Evolutionary conservation across 257 asterid species (phyloP).

Genomic region (Ocimum tenuiflorum): DNA sequence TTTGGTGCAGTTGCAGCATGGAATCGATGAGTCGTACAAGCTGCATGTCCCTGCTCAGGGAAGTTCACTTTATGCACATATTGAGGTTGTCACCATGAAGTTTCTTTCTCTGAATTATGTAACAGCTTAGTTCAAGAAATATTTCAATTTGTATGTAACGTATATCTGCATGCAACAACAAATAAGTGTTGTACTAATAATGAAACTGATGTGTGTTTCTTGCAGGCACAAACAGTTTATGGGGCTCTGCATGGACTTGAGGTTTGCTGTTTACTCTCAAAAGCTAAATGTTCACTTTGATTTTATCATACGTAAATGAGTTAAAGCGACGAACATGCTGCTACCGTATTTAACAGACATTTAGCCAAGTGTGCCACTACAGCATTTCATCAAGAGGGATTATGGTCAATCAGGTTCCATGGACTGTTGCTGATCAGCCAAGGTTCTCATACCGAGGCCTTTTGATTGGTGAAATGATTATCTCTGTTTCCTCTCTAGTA

Average conservation of each 20-base stretch:
- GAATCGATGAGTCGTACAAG: constrained; percentile 69
- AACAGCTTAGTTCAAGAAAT: no score
- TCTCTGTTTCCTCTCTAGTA: not conserved
- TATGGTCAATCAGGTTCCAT: constrained; percentile 67
- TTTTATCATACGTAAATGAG: not conserved
- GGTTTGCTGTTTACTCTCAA: constrained; percentile 36
- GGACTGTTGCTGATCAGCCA: constrained; percentile 75
- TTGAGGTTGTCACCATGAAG: constrained; percentile 41
- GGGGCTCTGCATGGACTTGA: constrained; percentile 92
- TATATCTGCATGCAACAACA: not conserved
- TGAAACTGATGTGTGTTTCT: not conserved
- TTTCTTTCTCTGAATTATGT: not conserved
- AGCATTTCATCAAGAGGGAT: constrained; percentile 47
- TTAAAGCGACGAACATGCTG: not conserved
- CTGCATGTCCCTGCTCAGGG: constrained; percentile 46
- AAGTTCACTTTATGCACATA: constrained; percentile 42
- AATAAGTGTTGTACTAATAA: not conserved
- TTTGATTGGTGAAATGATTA: constrained; percentile 58
- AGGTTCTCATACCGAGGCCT: constrained; percentile 88
- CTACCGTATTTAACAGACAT: constrained; percentile 52
- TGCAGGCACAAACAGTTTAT: constrained; percentile 87
- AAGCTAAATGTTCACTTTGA: not conserved
- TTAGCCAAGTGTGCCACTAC: constrained; percentile 81
- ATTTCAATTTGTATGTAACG: no score
- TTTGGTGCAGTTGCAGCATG: constrained; percentile 63